Percentiles rank a stretch among this genome's conserved stretches.
phyloP scores from a whole-genome alignment of 1,139 yeast genomes.

The Blastobotrys buckinghamii region DNA sequence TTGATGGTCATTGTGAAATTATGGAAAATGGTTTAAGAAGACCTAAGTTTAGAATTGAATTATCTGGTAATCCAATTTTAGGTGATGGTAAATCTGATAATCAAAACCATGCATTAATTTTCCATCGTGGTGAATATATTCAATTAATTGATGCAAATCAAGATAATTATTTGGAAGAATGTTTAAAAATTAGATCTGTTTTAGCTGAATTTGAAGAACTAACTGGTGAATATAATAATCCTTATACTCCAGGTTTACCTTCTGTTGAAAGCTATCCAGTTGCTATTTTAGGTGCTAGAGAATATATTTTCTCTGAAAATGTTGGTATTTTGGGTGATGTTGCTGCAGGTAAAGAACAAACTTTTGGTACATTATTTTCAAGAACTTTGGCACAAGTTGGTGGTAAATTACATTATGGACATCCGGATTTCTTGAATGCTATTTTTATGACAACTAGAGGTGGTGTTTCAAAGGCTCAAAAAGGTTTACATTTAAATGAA shows the following conservation, averaged over 20 bases:
- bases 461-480: slow-evolving; percentile 98
- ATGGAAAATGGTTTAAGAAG: slow-evolving; percentile 98
- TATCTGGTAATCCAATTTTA: slow-evolving; percentile 96
- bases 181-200: slow-evolving; percentile 95
- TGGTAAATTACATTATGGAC: slow-evolving; percentile 98
- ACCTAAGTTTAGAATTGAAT: slow-evolving; percentile 95
- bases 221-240: slow-evolving; percentile 49
- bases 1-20: slow-evolving; percentile 98
- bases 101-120: slow-evolving; percentile 93
- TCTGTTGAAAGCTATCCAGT: slow-evolving; percentile 49
- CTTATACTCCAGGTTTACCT: slow-evolving; percentile 41
- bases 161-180: slow-evolving; percentile 96
- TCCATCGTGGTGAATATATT: slow-evolving; percentile 98
- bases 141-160: slow-evolving; percentile 98
- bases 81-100: slow-evolving; percentile 99
- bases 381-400: slow-evolving; percentile 98
- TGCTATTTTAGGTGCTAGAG: slow-evolving; percentile 99
- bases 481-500: slow-evolving; percentile 96
- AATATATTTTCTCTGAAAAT: slow-evolving; percentile 97
- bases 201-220: slow-evolving; percentile 97
- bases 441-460: slow-evolving; percentile 96
- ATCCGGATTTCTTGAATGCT: slow-evolving; percentile 96
- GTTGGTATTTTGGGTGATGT: slow-evolving; percentile 99
- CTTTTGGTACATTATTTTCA: slow-evolving; percentile 96
- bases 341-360: slow-evolving; percentile 99